phyloP scores from a whole-genome alignment of 129 eudicot genomes.

The Flaveria linearis region DNA sequence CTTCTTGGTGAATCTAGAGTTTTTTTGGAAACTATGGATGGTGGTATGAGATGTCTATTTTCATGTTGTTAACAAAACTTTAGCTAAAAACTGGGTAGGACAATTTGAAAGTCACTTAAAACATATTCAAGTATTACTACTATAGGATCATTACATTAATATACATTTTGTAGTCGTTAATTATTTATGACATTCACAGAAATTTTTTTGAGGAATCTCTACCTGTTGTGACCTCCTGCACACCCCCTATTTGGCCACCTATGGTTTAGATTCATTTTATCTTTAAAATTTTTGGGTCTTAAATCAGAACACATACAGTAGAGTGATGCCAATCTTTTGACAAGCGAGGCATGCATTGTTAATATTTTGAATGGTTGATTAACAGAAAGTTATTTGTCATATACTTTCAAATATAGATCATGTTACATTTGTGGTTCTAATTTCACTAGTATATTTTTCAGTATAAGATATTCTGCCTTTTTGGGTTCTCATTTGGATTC shows the following conservation, averaged over 20 bases:
- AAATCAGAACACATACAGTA: background rate
- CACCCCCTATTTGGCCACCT: background rate
- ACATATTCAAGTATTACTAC: background rate
- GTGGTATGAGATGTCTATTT: background rate
- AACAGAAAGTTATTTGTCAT: background rate
- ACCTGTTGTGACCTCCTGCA: background rate
- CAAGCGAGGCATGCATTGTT: background rate
- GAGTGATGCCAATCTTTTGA: background rate
- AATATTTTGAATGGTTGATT: slow-evolving; percentile 11
- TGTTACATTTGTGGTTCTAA: background rate
- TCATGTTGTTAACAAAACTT: background rate
- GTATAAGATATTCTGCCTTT: background rate
- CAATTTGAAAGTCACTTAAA: background rate
- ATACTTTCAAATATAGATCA: background rate
- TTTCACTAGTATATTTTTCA: slow-evolving; percentile 1
- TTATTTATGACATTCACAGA: too few species aligned
- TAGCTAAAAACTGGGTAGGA: background rate
- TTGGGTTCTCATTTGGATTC: background rate
- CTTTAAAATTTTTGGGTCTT: background rate
- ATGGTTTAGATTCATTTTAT: background rate
- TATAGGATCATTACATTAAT: background rate
- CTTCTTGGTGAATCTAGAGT: slow-evolving; percentile 5
- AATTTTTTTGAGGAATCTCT: background rate
- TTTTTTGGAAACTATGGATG: slow-evolving; percentile 7
- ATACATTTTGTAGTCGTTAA: background rate